These are phyloP conservation scores for Trichophyton verrucosum DNA, from an alignment of 2,329 filamentous ascomycete species.

Conservation along the genomic window DNA sequence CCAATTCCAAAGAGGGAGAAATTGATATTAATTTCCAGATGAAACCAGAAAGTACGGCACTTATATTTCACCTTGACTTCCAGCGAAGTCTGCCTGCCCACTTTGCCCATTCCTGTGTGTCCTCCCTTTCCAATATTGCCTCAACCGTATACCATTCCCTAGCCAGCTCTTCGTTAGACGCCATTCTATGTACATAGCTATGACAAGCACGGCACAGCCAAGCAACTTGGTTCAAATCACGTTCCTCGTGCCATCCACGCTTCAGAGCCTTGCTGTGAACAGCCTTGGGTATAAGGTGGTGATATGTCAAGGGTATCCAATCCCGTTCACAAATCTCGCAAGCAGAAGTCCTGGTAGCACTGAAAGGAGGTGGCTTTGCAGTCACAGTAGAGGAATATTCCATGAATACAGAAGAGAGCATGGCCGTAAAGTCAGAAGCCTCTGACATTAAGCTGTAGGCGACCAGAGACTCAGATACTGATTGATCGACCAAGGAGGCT, in stretches of 20 bases:
- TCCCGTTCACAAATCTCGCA: slow-evolving; percentile 69
- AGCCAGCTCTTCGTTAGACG: slow-evolving; percentile 65
- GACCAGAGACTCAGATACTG: slow-evolving; percentile 53
- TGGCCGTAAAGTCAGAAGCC: slow-evolving; percentile 35
- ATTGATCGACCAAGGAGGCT: slow-evolving; percentile 44
- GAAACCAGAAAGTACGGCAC: neutral
- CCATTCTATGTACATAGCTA: slow-evolving; percentile 65
- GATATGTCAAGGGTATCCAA: slow-evolving; percentile 68
- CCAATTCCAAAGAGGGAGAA: neutral
- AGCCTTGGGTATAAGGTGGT: slow-evolving; percentile 70
- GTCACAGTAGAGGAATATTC: slow-evolving; percentile 49
- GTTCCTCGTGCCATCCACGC: slow-evolving; percentile 65
- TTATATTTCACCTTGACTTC: slow-evolving; percentile 43
- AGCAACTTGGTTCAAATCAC: slow-evolving; percentile 65
- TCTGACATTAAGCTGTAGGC: slow-evolving; percentile 52
- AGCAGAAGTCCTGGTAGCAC: slow-evolving; percentile 41
- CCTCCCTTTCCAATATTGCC: slow-evolving; percentile 53
- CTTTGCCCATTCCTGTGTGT: slow-evolving; percentile 56
- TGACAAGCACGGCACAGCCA: slow-evolving; percentile 82
- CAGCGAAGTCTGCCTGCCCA: slow-evolving; percentile 66
- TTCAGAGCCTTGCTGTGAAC: slow-evolving; percentile 66
- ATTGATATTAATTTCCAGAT: neutral
- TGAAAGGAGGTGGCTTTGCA: slow-evolving; percentile 52
- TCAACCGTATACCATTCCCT: slow-evolving; percentile 62
- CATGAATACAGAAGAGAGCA: slow-evolving; percentile 52